Evolutionary conservation across 2,329 filamentous ascomycete species (phyloP).

Genomic region (Exophiala sp.): DNA sequence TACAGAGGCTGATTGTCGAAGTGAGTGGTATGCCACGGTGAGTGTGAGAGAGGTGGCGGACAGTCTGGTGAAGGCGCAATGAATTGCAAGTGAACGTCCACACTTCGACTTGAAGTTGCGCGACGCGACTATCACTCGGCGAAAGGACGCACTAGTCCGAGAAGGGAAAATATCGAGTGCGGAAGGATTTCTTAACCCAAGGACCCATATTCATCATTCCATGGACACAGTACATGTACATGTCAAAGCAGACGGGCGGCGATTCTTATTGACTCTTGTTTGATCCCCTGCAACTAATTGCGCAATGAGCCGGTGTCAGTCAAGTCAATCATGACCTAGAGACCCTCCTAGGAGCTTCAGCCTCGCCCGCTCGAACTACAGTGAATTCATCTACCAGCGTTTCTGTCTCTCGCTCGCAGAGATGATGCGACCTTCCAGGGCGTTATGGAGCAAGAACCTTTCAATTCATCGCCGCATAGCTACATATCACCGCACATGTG

Average conservation of each 20-base stretch:
- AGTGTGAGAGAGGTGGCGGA: not conserved
- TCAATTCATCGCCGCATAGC: not conserved
- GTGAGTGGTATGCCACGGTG: not conserved
- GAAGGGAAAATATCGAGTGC: not conserved
- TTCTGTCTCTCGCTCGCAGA: not conserved
- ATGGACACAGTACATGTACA: not conserved
- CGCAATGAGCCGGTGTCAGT: too few relatives aligned
- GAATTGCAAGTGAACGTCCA: not conserved
- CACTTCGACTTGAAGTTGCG: not conserved
- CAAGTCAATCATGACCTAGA: not conserved
- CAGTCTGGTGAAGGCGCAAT: not conserved
- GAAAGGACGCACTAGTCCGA: not conserved
- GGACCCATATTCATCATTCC: not conserved
- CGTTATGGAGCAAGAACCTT: not conserved
- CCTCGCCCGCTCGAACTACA: not conserved
- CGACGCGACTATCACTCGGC: not conserved
- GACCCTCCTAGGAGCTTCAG: not conserved
- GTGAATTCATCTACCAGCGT: not conserved
- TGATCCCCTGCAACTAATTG: too few relatives aligned
- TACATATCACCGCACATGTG: not conserved
- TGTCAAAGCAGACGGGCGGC: too few relatives aligned
- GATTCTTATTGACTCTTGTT: too few relatives aligned
- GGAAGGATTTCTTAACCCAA: not conserved
- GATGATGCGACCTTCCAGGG: not conserved
- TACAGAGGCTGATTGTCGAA: not conserved